Conservation (phyloP, 2,329 filamentous ascomycete genomes). For the Metarhizium humberi region DNA sequence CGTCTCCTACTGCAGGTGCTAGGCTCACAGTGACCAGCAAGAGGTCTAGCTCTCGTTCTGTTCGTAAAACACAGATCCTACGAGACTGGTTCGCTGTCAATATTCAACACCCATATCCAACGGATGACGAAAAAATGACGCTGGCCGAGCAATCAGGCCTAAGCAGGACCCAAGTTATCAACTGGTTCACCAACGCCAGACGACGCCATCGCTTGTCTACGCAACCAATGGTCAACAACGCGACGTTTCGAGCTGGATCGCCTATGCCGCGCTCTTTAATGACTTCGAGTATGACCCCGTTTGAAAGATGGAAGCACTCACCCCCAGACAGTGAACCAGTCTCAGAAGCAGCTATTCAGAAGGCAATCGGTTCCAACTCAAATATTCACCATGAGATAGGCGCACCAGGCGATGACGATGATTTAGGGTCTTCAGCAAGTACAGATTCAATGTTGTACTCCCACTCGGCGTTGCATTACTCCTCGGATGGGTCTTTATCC, state of each 20-base stretch:
- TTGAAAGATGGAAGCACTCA: conserved; percentile 32
- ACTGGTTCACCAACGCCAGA: conserved; percentile 43
- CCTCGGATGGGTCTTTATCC: conserved; percentile 10
- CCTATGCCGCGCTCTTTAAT: conserved; percentile 29
- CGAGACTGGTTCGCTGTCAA: conserved; percentile 36
- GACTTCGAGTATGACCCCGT: conserved; percentile 28
- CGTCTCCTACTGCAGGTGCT: neutral
- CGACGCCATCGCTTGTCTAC: conserved; percentile 32
- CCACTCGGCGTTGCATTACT: conserved; percentile 12
- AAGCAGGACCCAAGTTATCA: conserved; percentile 33
- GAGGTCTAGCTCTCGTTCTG: conserved; percentile 28
- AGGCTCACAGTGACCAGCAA: conserved; percentile 16
- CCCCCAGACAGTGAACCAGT: conserved; percentile 36
- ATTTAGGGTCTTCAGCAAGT: conserved; percentile 21
- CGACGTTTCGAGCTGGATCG: conserved; percentile 27
- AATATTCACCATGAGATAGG: neutral
- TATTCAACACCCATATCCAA: conserved; percentile 37
- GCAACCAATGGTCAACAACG: conserved; percentile 17
- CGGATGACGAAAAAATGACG: conserved; percentile 32
- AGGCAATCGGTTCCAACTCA: conserved; percentile 15
- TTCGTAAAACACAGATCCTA: conserved; percentile 34
- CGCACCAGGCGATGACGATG: conserved; percentile 11
- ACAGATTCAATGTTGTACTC: conserved; percentile 17
- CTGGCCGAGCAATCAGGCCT: conserved; percentile 34
- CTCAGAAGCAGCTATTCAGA: conserved; percentile 27